These are phyloP conservation scores for Tetramitus jugosus DNA, from an alignment of 208 protist genomes.

Conservation along the genomic window DNA sequence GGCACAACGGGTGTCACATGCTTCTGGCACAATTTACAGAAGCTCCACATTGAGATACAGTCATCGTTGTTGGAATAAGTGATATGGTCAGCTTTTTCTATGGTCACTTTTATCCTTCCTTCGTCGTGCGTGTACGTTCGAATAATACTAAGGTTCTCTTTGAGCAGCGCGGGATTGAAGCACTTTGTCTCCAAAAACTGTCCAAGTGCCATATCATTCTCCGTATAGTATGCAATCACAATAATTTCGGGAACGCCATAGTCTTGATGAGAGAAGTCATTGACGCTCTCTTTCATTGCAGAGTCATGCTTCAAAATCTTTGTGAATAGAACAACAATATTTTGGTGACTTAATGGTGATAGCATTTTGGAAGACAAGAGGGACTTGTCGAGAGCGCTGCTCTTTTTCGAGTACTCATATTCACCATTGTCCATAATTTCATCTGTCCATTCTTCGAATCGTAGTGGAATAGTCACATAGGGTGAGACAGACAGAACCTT, in stretches of 20 bases:
- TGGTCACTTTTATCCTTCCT: background rate
- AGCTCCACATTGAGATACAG: constrained; percentile 2
- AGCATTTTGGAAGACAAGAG: no score
- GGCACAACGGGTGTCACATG: background rate
- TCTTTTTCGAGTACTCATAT: no score
- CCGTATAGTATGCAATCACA: constrained; percentile 14
- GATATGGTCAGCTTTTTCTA: background rate
- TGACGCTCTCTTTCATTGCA: no score
- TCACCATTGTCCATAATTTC: background rate
- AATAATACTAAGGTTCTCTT: background rate
- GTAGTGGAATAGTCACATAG: background rate
- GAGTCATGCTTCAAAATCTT: background rate
- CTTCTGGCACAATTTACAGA: constrained; percentile 9
- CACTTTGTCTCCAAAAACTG: background rate
- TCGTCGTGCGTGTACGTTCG: background rate
- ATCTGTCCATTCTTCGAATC: no score
- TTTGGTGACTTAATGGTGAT: constrained; percentile 11
- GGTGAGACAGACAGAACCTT: background rate
- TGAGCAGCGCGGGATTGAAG: background rate
- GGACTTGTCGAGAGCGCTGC: no score
- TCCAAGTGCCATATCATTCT: constrained; percentile 17
- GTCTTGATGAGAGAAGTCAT: no score
- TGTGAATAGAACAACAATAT: constrained; percentile 11
- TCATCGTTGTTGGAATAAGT: background rate
- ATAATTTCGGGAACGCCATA: background rate